phyloP scores from a whole-genome alignment of 305 asterid species.

The Nicotiana rustica region DNA sequence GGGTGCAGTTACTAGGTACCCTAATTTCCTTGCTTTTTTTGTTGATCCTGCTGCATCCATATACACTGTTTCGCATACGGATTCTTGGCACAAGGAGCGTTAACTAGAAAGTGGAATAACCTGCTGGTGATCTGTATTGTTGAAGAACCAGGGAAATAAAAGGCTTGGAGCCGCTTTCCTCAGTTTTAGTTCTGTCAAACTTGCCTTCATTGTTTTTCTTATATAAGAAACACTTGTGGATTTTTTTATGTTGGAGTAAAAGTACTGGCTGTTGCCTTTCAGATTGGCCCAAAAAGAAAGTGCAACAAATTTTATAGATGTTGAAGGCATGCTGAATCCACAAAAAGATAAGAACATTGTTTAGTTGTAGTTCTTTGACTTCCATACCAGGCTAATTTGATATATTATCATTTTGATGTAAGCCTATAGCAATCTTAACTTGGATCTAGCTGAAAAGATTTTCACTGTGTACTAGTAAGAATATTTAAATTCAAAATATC shows the following conservation, averaged over 20 bases:
- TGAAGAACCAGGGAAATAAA: slow-evolving; percentile 16
- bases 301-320: slow-evolving; percentile 13
- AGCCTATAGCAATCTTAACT: background rate
- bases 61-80: slow-evolving; percentile 3
- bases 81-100: background rate
- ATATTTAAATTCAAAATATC: slow-evolving; percentile 17
- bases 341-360: background rate
- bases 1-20: slow-evolving; percentile 96
- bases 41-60: slow-evolving; percentile 25
- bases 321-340: background rate
- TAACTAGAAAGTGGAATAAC: background rate
- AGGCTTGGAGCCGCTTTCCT: slow-evolving; percentile 12
- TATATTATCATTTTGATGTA: slow-evolving; percentile 2
- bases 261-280: background rate
- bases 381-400: slow-evolving; percentile 1
- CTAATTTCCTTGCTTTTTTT: slow-evolving; percentile 32
- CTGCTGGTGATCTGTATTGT: background rate
- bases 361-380: background rate
- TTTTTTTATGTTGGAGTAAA: background rate
- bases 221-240: background rate
- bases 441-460: slow-evolving; percentile 4
- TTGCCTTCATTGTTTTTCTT: background rate
- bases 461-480: slow-evolving; percentile 14
- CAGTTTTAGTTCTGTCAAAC: background rate
- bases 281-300: background rate